Evolutionary conservation across 805 yeast species (phyloP).

Genomic region (Hanseniaspora nectarophila): DNA sequence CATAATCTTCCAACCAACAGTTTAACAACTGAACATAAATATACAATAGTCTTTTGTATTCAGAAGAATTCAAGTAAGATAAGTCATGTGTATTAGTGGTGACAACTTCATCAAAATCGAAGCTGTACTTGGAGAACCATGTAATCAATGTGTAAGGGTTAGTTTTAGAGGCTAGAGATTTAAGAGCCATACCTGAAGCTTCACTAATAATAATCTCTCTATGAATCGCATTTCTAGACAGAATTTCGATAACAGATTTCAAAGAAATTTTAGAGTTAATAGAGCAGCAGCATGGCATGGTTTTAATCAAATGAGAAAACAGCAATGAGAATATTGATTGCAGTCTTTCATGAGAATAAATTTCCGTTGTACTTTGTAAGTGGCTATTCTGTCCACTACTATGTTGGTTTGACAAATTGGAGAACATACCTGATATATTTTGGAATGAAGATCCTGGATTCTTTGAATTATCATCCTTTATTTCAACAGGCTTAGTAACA

Average conservation of each 20-base stretch:
- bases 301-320: conserved; percentile 56
- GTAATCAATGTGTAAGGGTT: conserved; percentile 63
- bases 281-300: conserved; percentile 58
- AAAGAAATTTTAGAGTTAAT: conserved; percentile 40
- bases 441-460: conserved; percentile 30
- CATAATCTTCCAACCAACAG: conserved; percentile 67
- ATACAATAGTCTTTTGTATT: conserved; percentile 47
- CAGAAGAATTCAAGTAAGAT: conserved; percentile 48
- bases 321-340: conserved; percentile 25
- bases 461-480: conserved; percentile 29
- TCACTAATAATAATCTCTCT: conserved; percentile 47
- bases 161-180: conserved; percentile 50
- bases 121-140: conserved; percentile 66
- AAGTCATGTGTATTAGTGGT: conserved; percentile 44
- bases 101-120: conserved; percentile 58
- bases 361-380: conserved; percentile 30
- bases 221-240: conserved; percentile 68
- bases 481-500: conserved; percentile 36
- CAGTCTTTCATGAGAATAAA: conserved; percentile 22
- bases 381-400: conserved; percentile 26
- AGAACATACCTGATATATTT: conserved; percentile 21
- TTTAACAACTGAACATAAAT: conserved; percentile 68
- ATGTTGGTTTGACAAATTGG: conserved; percentile 15
- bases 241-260: conserved; percentile 56
- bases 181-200: conserved; percentile 54